A percentile compares a stretch with the other conserved stretches of the same genome.
These are phyloP conservation scores for Conticribra weissflogii DNA, from an alignment of 108 stramenopile species.

Conservation along the genomic window DNA sequence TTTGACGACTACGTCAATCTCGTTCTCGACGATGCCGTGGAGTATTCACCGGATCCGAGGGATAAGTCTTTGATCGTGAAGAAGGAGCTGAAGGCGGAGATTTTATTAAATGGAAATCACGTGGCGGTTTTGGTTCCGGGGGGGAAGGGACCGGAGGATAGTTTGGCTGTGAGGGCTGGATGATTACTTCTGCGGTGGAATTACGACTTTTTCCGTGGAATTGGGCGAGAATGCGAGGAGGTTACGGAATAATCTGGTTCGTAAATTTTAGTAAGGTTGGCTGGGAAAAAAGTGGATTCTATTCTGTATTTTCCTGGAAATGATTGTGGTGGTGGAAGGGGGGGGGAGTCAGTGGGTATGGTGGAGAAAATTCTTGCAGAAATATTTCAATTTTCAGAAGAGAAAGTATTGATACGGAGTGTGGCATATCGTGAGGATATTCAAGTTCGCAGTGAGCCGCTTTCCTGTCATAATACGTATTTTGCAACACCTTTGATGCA, in stretches of 20 bases:
- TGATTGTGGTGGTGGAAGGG: background rate
- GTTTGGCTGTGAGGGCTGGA: constrained; percentile 59
- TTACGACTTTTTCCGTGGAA: background rate
- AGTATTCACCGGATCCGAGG: constrained; percentile 80
- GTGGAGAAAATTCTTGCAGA: too few relatives aligned
- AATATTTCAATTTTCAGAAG: too few relatives aligned
- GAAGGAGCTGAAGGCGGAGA: constrained; percentile 78
- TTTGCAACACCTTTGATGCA: too few relatives aligned
- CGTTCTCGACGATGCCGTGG: constrained; percentile 88
- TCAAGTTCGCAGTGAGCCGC: too few relatives aligned
- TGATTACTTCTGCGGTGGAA: background rate
- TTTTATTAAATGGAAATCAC: constrained; percentile 91
- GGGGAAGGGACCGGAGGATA: constrained; percentile 79
- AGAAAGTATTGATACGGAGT: too few relatives aligned
- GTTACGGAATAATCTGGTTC: background rate
- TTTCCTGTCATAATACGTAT: too few relatives aligned
- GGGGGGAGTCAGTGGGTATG: background rate
- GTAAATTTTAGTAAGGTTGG: background rate
- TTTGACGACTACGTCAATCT: constrained; percentile 93
- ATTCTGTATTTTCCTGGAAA: too few relatives aligned
- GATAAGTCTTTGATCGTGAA: constrained; percentile 65
- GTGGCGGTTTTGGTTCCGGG: constrained; percentile 87
- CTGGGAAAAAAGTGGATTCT: background rate
- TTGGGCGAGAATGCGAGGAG: too few relatives aligned
- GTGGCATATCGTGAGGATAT: too few relatives aligned